Base-by-base conservation (phyloP, 1,284 basidiomycete species). In the Schizophyllum amplum region DNA sequence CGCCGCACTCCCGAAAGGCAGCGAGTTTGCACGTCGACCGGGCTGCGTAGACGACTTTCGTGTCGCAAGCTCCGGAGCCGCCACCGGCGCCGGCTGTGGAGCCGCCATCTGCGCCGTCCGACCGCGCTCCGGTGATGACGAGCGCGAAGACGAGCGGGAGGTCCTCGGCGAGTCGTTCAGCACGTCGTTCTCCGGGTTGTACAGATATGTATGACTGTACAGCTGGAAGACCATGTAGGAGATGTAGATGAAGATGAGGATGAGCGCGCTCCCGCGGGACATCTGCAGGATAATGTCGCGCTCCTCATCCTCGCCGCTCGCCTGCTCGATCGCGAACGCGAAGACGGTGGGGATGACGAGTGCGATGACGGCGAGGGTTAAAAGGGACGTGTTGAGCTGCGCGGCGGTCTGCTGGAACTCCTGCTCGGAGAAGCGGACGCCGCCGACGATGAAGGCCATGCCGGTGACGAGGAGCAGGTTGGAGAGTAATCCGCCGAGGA, bases 141-240 rank as follows among this genome's bases (percentile, higher is more conserved):
- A 42, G 33, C 33, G 33, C 33, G 33, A 42, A 2, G 33, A 42
- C 33, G 33, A 42, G 33, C 33, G 33, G 13, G 33, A 42, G 4
- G 33, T 13, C 33, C 33, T 42, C 33, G 33, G 33, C 33, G 33
- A 42, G 33, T 42, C 33, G 33, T 42, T 42, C 55, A 73, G 62
- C 15, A 73, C 67, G 23, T 75, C 69, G 2, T 68, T 42, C 7
- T 42, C 33, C 33, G 33, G 33, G 33, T 78, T 69, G 68, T 90
- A 95, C 7, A 94, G 73, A 47, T 77, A 69, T 49, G 86, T 80
- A 71, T 95, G 93, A 0, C 91, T 90, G 69, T 82, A 91, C 20
- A 96, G 82, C 67, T 94, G 91, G 78, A 96, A 96, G 47, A 86
- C 65, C 17, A 95, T 77, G 66, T 90, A 92, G 24, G 76, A 80